Evolutionary conservation across 768 basidiomycete genomes (phyloP).

Genomic region (Boletales sp.): DNA sequence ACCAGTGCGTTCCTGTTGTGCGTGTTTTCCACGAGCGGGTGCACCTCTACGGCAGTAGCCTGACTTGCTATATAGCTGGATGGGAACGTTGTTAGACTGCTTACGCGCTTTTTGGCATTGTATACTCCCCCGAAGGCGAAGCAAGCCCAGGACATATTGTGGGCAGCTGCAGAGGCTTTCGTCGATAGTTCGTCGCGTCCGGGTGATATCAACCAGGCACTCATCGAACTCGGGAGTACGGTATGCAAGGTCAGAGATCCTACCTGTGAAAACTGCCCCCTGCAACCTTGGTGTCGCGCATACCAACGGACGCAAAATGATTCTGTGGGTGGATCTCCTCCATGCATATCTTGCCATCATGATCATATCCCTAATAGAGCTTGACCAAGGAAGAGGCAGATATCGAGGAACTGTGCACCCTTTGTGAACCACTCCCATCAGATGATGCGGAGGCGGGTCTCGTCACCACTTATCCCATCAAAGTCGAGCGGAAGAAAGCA

Average conservation of each 20-base stretch:
- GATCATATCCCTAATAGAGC: background rate
- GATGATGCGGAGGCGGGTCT: constrained; percentile 14
- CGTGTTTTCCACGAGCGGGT: constrained; percentile 28
- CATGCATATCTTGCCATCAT: background rate
- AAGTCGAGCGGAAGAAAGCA: constrained; percentile 73
- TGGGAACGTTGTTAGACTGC: constrained; percentile 85
- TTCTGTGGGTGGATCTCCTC: constrained; percentile 8
- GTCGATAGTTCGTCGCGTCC: constrained; percentile 54
- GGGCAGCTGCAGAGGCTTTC: constrained; percentile 70
- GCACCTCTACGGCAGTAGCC: background rate
- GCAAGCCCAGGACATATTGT: constrained; percentile 72
- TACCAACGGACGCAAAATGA: constrained; percentile 32
- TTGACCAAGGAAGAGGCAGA: constrained; percentile 36
- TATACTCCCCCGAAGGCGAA: constrained; percentile 82
- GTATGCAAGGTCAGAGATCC: constrained; percentile 87
- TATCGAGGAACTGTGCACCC: constrained; percentile 72
- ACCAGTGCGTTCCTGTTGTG: constrained; percentile 79
- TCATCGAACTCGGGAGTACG: constrained; percentile 94
- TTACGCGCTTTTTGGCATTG: constrained; percentile 78
- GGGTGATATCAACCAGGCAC: constrained; percentile 87
- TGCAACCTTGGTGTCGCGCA: constrained; percentile 66
- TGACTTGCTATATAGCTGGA: constrained; percentile 55
- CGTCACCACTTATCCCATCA: constrained; percentile 87
- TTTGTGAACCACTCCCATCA: constrained; percentile 58
- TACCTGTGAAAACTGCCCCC: constrained; percentile 66